Evolutionary conservation across 2,329 filamentous ascomycete genomes (phyloP).

Genomic region (Xylaria multiplex): DNA sequence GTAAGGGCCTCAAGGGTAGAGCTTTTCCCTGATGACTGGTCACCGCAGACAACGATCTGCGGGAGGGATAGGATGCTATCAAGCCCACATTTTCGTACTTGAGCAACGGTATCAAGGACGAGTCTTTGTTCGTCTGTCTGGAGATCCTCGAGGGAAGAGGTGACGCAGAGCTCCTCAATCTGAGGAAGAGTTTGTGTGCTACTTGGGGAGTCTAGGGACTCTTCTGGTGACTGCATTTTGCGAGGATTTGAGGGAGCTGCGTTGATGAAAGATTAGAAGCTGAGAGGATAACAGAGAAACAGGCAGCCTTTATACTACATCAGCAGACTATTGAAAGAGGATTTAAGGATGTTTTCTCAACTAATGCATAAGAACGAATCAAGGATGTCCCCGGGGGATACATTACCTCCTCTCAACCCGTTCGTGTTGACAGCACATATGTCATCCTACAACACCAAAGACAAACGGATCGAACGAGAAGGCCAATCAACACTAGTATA

Average conservation of each 20-base stretch:
- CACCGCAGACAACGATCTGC: constrained; percentile 64
- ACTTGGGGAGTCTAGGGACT: constrained; percentile 2
- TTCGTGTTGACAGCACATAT: too few relatives aligned
- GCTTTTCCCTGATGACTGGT: constrained; percentile 66
- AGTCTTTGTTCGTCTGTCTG: constrained; percentile 25
- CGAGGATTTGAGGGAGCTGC: background rate
- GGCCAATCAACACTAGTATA: too few relatives aligned
- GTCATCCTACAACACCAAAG: too few relatives aligned
- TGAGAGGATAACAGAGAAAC: too few relatives aligned
- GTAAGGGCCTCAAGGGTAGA: constrained; percentile 68
- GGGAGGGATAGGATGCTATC: constrained; percentile 47
- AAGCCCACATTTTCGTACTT: constrained; percentile 24
- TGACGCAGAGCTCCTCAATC: constrained; percentile 1
- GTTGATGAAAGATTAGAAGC: background rate
- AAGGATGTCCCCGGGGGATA: too few relatives aligned
- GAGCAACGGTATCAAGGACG: constrained; percentile 18
- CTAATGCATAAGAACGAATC: too few relatives aligned
- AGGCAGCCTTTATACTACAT: too few relatives aligned
- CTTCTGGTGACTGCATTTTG: constrained; percentile 10
- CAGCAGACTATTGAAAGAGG: too few relatives aligned
- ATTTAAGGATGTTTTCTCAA: too few relatives aligned
- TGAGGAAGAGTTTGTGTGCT: constrained; percentile 3
- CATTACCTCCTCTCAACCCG: too few relatives aligned
- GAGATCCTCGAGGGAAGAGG: constrained; percentile 18
- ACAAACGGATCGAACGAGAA: too few relatives aligned